phyloP scores from a whole-genome alignment of 73 alveolate genomes.

The Paramecium sonneborni region DNA sequence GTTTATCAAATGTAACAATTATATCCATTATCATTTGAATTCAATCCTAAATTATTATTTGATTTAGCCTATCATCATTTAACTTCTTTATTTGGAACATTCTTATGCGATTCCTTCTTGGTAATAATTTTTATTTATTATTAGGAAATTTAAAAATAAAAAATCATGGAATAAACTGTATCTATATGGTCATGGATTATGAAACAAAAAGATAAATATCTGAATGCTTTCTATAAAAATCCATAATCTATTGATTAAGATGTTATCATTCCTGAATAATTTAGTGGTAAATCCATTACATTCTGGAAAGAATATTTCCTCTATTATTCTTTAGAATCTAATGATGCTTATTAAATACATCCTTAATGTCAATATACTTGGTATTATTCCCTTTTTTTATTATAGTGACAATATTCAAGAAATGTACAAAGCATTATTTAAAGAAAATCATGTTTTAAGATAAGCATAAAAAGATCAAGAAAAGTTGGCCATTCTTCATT shows the following conservation, averaged over 20 bases:
- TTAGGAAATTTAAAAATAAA: slow-evolving; percentile 15
- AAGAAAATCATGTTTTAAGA: slow-evolving; percentile 5
- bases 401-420: background rate
- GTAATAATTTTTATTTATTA: background rate
- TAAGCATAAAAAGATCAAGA: background rate
- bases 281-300: slow-evolving; percentile 16
- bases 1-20: slow-evolving; percentile 82
- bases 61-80: slow-evolving; percentile 84
- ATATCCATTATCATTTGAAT: slow-evolving; percentile 91
- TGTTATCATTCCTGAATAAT: slow-evolving; percentile 7
- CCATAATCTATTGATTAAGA: background rate
- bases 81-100: slow-evolving; percentile 87
- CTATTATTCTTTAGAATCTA: background rate
- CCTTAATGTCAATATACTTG: background rate
- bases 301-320: slow-evolving; percentile 47
- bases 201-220: background rate
- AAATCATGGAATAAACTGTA: slow-evolving; percentile 25
- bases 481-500: background rate
- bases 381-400: background rate
- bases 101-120: slow-evolving; percentile 44
- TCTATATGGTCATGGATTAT: slow-evolving; percentile 45
- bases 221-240: background rate
- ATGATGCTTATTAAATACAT: slow-evolving; percentile 23
- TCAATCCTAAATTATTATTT: slow-evolving; percentile 77
- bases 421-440: background rate